Base-by-base conservation (phyloP, 257 asterid genomes). In the Marsdenia floribunda region DNA sequence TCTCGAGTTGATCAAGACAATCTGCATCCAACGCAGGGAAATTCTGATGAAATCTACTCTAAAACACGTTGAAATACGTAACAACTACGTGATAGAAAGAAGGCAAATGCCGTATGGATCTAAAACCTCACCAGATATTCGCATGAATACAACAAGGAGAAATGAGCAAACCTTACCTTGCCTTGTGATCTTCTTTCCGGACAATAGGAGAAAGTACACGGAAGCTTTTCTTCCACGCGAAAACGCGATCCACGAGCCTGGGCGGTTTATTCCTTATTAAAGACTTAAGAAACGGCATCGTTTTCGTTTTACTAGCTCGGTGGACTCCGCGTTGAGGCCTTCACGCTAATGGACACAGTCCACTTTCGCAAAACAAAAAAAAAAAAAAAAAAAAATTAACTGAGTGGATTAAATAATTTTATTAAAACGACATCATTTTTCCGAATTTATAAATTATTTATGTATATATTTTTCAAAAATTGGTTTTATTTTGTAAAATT, bases 21-120 rank as follows among this genome's bases (percentile, higher is more conserved):
- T 63, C 46, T 15, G 67, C 16, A 0, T 3, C 26, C 11, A 12
- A 15, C 11, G 9, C 2, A 33, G 2, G 35, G 46, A 63, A 35
- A 64, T 29, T 33, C 49, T 6, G 69, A 18, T 37, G 12, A 66
- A 66, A 66, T 66, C 52, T 19, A 38, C 52, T 38, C 33, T 16
- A 19, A 10, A 3, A 66, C 52, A 19, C 50, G 2, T 66, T 38
- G 52, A 66, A 66, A 38, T 66, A 66, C 2, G 29, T 13, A 15
- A 66, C 1, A 66, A 66, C 47, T 16, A 19, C 24, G 49, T 44
- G 2, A 42, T 6, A 6, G 18, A 8, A 38, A 47, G 16, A 47
- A 22, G 3, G 49, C 29, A 24, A 75, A 40, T 54, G 70, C 46
- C 38, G 9, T 33, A 19, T 22, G 40, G 78, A 75, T 75, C 74